Conservation (phyloP, 2,329 filamentous ascomycete genomes). For the Cladophialophora carrionii region DNA sequence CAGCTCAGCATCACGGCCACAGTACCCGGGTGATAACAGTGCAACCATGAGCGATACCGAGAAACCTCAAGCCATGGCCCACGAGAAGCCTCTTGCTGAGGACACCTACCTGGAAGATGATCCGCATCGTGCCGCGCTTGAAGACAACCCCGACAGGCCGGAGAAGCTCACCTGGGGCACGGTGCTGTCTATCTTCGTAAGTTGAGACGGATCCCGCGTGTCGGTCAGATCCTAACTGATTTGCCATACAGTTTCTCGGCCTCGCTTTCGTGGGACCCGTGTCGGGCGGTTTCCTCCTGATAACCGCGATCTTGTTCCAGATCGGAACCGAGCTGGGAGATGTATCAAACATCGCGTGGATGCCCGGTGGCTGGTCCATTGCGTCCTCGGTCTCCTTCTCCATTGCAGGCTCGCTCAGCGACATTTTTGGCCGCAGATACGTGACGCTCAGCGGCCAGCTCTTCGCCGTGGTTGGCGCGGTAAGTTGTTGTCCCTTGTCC, state of each 20-base stretch:
- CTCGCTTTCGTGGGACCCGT: constrained; percentile 7
- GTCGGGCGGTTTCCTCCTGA: constrained; percentile 2
- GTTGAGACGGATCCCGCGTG: background rate
- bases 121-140: constrained; percentile 14
- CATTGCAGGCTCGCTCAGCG: constrained; percentile 10
- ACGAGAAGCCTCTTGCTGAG: background rate
- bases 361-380: constrained; percentile 10
- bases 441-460: constrained; percentile 11
- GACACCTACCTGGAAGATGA: constrained; percentile 12
- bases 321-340: constrained; percentile 11
- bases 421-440: constrained; percentile 15
- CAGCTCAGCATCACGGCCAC: background rate
- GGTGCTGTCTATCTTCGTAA: constrained; percentile 12
- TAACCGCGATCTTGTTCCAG: constrained; percentile 10
- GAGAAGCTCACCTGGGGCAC: constrained; percentile 16
- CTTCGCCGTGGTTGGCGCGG: constrained; percentile 7
- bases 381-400: constrained; percentile 10
- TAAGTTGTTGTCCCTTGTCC: background rate
- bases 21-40: background rate
- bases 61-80: background rate
- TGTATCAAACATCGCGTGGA: constrained; percentile 4
- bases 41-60: background rate
- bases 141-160: constrained; percentile 9
- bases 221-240: background rate
- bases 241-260: background rate